Percentiles rank a stretch among this genome's conserved stretches.
These are phyloP conservation scores for Eutypa lata DNA, from an alignment of 2,329 filamentous ascomycete genomes.

Conservation along the genomic window DNA sequence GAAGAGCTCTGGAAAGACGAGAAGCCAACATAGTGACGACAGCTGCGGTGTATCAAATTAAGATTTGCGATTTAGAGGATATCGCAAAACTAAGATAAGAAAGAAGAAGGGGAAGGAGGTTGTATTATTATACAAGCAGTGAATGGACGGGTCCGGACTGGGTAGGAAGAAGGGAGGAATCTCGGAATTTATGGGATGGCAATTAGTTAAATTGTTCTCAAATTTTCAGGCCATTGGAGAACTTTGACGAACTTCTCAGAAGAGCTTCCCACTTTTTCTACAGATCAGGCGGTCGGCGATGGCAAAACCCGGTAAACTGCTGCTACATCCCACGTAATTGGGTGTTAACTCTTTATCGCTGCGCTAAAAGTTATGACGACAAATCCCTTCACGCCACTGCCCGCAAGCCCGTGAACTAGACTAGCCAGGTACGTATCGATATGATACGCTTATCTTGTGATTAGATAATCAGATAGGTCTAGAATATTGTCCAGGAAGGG, in stretches of 20 bases:
- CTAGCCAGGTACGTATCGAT: no score
- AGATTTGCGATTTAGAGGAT: conserved; percentile 21
- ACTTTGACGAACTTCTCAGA: neutral
- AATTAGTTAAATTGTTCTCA: neutral
- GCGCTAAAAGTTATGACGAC: no score
- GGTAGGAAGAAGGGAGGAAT: conserved; percentile 18
- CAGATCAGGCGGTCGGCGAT: no score
- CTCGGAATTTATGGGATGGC: neutral
- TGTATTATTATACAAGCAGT: conserved; percentile 17
- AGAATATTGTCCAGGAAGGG: no score
- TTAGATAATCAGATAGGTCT: no score
- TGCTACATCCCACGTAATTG: neutral
- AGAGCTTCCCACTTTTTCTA: neutral
- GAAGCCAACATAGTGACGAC: conserved; percentile 66
- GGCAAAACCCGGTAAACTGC: neutral
- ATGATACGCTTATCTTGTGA: no score
- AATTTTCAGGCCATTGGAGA: neutral
- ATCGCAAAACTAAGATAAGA: conserved; percentile 31
- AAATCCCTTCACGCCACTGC: no score
- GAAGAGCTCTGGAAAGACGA: conserved; percentile 72
- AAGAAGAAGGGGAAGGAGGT: conserved; percentile 24
- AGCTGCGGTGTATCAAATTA: conserved; percentile 26
- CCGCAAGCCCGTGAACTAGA: no score
- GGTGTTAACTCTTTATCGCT: no score
- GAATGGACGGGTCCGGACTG: conserved; percentile 16